These are phyloP conservation scores for Iberis amara DNA, from an alignment of 441 rosid genomes.

Conservation along the genomic window DNA sequence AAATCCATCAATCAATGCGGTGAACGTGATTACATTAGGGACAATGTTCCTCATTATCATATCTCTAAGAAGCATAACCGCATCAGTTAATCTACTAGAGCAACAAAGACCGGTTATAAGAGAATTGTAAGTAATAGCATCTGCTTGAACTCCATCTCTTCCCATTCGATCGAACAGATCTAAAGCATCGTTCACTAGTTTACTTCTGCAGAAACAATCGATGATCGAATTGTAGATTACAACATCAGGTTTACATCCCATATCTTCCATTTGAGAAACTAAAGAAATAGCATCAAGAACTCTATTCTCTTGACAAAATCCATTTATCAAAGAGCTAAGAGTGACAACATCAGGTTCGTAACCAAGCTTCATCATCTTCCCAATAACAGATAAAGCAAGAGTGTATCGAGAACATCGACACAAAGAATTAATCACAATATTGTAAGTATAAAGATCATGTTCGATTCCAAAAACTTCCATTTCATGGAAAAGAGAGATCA, in stretches of 20 bases:
- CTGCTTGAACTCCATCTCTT: constrained; percentile 13
- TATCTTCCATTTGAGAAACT: constrained; percentile 22
- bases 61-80: not conserved
- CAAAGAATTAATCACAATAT: constrained; percentile 32
- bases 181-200: constrained; percentile 20
- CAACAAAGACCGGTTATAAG: constrained; percentile 26
- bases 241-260: constrained; percentile 16
- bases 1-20: constrained; percentile 22
- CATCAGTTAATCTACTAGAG: constrained; percentile 23
- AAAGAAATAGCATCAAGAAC: constrained; percentile 16
- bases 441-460: constrained; percentile 29
- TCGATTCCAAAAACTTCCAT: constrained; percentile 19
- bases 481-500: constrained; percentile 14
- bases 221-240: constrained; percentile 27
- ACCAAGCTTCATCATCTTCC: constrained; percentile 29
- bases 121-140: constrained; percentile 24
- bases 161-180: constrained; percentile 15
- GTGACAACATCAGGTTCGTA: constrained; percentile 27
- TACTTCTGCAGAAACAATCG: constrained; percentile 10
- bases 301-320: constrained; percentile 25
- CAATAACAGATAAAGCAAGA: constrained; percentile 30
- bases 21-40: constrained; percentile 28
- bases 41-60: constrained; percentile 11
- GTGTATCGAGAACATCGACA: constrained; percentile 19
- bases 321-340: constrained; percentile 31